Evolutionary conservation across 2,329 filamentous ascomycete species (phyloP).

Genomic region (Grosmannia serpens): DNA sequence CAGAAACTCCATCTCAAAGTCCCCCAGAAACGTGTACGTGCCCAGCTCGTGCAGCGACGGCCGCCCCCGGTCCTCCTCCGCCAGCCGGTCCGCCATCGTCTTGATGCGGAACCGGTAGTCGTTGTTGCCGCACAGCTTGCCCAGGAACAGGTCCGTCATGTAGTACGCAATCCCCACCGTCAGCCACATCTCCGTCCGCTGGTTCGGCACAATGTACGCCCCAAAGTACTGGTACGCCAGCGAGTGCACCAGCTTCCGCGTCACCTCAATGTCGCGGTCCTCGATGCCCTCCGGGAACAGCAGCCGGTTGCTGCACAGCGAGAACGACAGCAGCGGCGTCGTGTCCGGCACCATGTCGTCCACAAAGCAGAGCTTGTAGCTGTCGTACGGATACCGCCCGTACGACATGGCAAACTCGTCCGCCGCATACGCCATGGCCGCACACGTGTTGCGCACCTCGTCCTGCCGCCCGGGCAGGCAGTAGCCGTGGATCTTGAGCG

Average conservation of each 20-base stretch:
- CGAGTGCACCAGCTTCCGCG: conserved; percentile 68
- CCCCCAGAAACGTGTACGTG: conserved; percentile 63
- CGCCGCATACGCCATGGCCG: conserved; percentile 74
- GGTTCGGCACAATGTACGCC: conserved; percentile 79
- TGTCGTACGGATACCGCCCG: conserved; percentile 81
- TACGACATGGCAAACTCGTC: conserved; percentile 85
- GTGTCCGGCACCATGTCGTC: conserved; percentile 75
- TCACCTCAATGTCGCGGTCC: conserved; percentile 73
- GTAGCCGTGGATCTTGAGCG: conserved; percentile 81
- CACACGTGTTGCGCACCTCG: conserved; percentile 78
- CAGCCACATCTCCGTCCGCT: conserved; percentile 74
- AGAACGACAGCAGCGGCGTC: conserved; percentile 67
- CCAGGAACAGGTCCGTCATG: conserved; percentile 91
- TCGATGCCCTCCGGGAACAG: conserved; percentile 78
- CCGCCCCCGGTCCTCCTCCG: conserved; percentile 68
- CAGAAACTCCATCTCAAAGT: conserved; percentile 84
- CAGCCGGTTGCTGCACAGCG: conserved; percentile 76
- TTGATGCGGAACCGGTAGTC: conserved; percentile 90
- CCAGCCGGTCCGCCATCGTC: conserved; percentile 66
- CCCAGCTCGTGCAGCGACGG: conserved; percentile 78
- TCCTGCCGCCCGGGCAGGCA: conserved; percentile 74
- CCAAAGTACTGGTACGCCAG: conserved; percentile 91
- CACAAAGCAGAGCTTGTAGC: conserved; percentile 88
- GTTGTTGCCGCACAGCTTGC: conserved; percentile 83
- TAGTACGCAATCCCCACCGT: conserved; percentile 84